Base-by-base conservation (phyloP, 371 early-diverging fungal genomes). In the Mortierella sp. region DNA sequence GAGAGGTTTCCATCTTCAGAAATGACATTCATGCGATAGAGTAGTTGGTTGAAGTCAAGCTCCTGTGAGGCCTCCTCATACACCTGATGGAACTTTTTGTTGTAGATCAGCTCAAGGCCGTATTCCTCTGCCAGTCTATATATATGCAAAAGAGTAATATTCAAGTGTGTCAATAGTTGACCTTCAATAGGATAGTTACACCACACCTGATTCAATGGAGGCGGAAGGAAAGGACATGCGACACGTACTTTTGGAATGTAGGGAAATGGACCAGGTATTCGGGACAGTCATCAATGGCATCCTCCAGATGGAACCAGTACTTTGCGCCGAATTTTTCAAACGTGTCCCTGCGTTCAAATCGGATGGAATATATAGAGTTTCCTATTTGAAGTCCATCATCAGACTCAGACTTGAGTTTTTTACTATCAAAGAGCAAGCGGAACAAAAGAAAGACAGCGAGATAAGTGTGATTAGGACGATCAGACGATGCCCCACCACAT, bases 281-380 rank as follows among this genome's bases (percentile, higher is more conserved):
- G 1, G 98, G 95, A 76, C 99, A 99, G 72, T 97, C 94, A 52
- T 95, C 92, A 4, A 99, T 94, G 0, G 99, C 99, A 80, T 99
- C 99, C 46, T 89, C 91, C 21, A 99, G 85, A 64, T 93, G 89
- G 83, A 99, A 99, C 83, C 87, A 87, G 79, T 99, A 99, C 49
- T 90, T 88, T 68, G 90, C 87, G 2, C 98, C 98, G 81, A 89
- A 99, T 4, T 82, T 63, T 24, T 86, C 81, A 43, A 88, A 88
- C 2, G 78, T 64, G 2, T 90, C 82, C 44, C 86, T 78, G 23
- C 88, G 80, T 23, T 91, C 93, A 84, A 97, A 97, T 32, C 83
- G 79, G 19, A 98, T 92, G 19, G 75, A 80, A 75, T 97, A 96
- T 44, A 97, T 91, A 3, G 86, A 78, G 72, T 98, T 98, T 19